phyloP scores from a whole-genome alignment of 2,329 filamentous ascomycete genomes.

The Orbilia blumenaviensis region DNA sequence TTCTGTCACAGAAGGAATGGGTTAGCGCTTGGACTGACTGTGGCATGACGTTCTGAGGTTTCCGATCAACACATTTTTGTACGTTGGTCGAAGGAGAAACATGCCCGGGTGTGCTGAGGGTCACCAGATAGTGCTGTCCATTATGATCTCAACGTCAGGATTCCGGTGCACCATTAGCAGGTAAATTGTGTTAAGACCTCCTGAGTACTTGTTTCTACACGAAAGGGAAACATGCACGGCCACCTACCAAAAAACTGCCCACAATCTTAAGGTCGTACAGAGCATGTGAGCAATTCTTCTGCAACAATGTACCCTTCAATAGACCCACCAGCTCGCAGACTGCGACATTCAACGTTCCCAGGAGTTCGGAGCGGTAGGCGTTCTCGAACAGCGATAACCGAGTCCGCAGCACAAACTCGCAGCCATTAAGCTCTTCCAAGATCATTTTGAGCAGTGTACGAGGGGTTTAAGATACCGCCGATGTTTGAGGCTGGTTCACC shows the following conservation, averaged over 20 bases:
- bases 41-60: conserved; percentile 30
- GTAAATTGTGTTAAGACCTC: conserved; percentile 43
- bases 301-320: conserved; percentile 33
- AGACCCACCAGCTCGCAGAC: conserved; percentile 17
- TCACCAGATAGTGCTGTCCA: conserved; percentile 27
- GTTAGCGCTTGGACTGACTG: conserved; percentile 36
- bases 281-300: conserved; percentile 16
- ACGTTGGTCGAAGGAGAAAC: not conserved
- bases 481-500: conserved; percentile 48
- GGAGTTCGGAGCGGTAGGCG: conserved; percentile 29
- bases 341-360: conserved; percentile 46
- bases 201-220: conserved; percentile 29
- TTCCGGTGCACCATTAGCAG: conserved; percentile 3
- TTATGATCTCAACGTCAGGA: conserved; percentile 13
- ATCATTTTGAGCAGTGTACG: not conserved
- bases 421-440: conserved; percentile 13
- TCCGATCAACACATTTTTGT: conserved; percentile 11
- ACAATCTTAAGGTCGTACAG: not conserved
- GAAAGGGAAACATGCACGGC: conserved; percentile 22
- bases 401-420: conserved; percentile 21
- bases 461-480: conserved; percentile 36
- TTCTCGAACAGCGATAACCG: conserved; percentile 45
- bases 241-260: not conserved
- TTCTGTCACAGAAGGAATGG: conserved; percentile 14
- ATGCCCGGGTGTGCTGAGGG: conserved; percentile 1